Base-by-base conservation (phyloP, 805 yeast species). In the Metschnikowia arizonensis region DNA sequence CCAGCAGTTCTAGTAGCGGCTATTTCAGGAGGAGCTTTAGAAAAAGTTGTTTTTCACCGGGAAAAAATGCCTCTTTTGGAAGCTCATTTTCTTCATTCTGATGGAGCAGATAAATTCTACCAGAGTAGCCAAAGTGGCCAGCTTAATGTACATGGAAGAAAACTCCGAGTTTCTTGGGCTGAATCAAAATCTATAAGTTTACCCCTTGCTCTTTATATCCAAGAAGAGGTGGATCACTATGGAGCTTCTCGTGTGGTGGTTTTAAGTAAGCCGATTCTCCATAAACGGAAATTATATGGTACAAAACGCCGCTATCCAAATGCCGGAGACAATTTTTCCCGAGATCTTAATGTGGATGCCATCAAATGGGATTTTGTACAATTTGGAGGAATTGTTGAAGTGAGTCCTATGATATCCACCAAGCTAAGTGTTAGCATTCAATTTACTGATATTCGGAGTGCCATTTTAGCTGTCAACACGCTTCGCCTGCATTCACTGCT, bases 21-120 rank as follows among this genome's bases (percentile, higher is more conserved):
- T 43, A 65, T 83, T 0, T 67, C 72, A 52, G 90, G 93, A 1
- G 95, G 95, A 0, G 85, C 88, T 0, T 61, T 85, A 40, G 87
- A 83, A 50, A 73, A 70, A 41, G 54, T 82, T 4, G 65, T 61
- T 11, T 53, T 68, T 24, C 58, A 53, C 34, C 58, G 54, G 7
- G 46, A 47, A 11, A 33, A n/a, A 17, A 29, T 25, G 3, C 52
- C 60, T 8, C 32, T 37, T 5, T 40, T 81, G 9, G 79, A 77
- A 48, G 47, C 85, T 2, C 66, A 74, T 55, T 86, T 83, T 56
- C 55, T 77, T 24, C 70, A 61, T n/a, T 66, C 74, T 2, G 72
- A 71, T 25, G 76, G 76, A 58, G 90, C 93, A 0, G 51, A 54
- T 7, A 63, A 61, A 1, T 86, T 86, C 61, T 69, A 70, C 63